Base-by-base conservation (phyloP, 208 protist genomes). In the Crithidia expoeki region DNA sequence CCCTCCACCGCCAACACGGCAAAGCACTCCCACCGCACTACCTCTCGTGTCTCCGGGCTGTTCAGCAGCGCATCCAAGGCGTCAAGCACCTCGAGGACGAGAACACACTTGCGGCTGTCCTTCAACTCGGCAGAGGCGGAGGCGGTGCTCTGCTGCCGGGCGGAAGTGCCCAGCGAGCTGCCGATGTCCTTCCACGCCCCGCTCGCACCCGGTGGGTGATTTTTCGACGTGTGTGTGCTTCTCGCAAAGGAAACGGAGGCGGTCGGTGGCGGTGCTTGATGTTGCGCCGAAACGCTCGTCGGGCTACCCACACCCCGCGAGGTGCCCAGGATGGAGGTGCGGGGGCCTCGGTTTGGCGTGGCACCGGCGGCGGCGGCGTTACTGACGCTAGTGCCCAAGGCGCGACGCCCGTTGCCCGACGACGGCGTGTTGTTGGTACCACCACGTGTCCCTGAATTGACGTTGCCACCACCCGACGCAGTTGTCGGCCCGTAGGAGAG, bases 21-120 rank as follows among this genome's bases (percentile, higher is more conserved):
- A 72, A 90, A 95, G 72, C 85, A 90, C n/a, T 82, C 57, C 77
- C 79, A 85, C 10, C 89, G 86, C 70, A 94, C 76, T 0, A 85
- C 68, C n/a, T 72, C 59, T 25, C 72, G 61, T 40, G 88, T 88
- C 36, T 80, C 79, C 10, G 38, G 16, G 19, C 82, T 82, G 74
- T 92, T 92, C 21, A 92, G 62, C 2, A 94, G 57, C 9, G 75
- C 83, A 62, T 94, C 80, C 1, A 94, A 28, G 9, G 79, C 89
- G 36, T 78, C 81, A 12, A 93, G 62, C 19, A 90, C 19, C 61
- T 94, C 89, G n/a, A 81, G 65, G 12, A 74, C 68, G 14, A 59
- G 74, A 5, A 76, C 58, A n/a, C 59, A 47, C 23, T 51, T 61
- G 64, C 62, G 42, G 36, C 40, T 55, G 59, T 79, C 71, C 27